Base-by-base conservation (phyloP, 1,139 yeast species). In the Suhomyces wounanorum region DNA sequence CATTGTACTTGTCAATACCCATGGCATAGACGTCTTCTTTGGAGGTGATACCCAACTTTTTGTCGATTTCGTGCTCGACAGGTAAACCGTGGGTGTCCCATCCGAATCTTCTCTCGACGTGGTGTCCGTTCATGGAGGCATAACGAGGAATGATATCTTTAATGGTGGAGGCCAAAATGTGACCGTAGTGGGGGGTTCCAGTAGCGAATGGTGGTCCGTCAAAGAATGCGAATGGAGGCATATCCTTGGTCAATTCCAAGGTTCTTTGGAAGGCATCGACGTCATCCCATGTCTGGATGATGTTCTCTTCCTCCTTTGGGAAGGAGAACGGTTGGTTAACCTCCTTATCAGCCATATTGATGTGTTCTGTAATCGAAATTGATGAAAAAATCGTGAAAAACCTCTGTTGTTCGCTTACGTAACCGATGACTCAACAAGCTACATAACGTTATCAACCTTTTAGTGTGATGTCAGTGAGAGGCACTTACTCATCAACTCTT, bases 21-120 rank as follows among this genome's bases (percentile, higher is more conserved):
- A 89, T 81, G 50, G 83, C 82, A 86, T 90, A 84, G 51, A 94
- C 99, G 65, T 95, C 99, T 49, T 89, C 94, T 71, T 92, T 94
- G 62, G 96, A 89, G 52, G 89, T 86, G 72, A 94, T 90, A 41
- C 96, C 96, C 62, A 94, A 82, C 67, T 89, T 89, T 86, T 94
- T 94, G 88, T 94, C 99, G 62, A 94, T 94, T 71, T 92, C 97
- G 70, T 94, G 96, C 75, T 94, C 99, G 52, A 94, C 92, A 47
- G 99, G 99, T 60, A 94, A 84, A 51, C 99, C 99, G 69, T 94
- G 99, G 50, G 99, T 94, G 73, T 94, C 99, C 99, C 99, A 94
- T 55, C 99, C 99, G 59, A 95, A 94, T 65, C 98, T 83, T 75
- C 99, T 89, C 72, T 89, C 97, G 44, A 94, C 99, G 62, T 88